Evolutionary conservation across 2,329 filamentous ascomycete species (phyloP).

Genomic region (Aspergillus spinulosporus): DNA sequence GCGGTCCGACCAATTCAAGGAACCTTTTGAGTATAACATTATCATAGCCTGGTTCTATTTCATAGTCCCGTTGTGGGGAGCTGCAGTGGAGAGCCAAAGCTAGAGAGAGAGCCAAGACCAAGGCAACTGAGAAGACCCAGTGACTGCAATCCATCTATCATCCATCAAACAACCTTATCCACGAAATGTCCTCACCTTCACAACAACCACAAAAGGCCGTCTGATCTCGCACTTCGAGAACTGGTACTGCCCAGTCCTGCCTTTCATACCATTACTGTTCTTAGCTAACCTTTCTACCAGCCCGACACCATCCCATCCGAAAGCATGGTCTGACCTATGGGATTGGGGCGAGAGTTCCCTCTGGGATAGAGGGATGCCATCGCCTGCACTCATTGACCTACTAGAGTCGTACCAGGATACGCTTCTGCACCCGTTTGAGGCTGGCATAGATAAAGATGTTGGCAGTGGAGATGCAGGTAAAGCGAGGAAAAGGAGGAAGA

Average conservation of each 20-base stretch:
- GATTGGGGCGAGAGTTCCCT: constrained; percentile 28
- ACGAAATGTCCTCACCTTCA: too few relatives aligned
- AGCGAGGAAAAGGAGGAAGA: constrained; percentile 20
- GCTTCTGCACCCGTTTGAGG: constrained; percentile 21
- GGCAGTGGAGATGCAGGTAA: background rate
- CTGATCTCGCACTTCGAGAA: constrained; percentile 10
- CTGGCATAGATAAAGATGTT: background rate
- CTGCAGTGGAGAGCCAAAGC: too few relatives aligned
- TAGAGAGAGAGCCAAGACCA: too few relatives aligned
- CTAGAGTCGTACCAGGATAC: constrained; percentile 23
- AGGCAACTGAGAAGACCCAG: too few relatives aligned
- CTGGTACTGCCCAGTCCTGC: background rate
- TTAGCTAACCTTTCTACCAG: background rate
- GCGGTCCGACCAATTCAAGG: too few relatives aligned
- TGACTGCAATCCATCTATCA: too few relatives aligned
- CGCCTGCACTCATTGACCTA: constrained; percentile 32
- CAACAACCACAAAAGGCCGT: constrained; percentile 46
- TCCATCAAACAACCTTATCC: too few relatives aligned
- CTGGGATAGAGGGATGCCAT: constrained; percentile 35
- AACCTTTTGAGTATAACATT: too few relatives aligned
- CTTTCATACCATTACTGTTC: background rate
- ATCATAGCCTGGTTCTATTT: too few relatives aligned
- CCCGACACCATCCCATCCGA: background rate
- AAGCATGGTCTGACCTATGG: constrained; percentile 26
- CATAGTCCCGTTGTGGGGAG: too few relatives aligned